Base-by-base conservation (phyloP, 108 stramenopile genomes). In the Nitzschia putrida region DNA sequence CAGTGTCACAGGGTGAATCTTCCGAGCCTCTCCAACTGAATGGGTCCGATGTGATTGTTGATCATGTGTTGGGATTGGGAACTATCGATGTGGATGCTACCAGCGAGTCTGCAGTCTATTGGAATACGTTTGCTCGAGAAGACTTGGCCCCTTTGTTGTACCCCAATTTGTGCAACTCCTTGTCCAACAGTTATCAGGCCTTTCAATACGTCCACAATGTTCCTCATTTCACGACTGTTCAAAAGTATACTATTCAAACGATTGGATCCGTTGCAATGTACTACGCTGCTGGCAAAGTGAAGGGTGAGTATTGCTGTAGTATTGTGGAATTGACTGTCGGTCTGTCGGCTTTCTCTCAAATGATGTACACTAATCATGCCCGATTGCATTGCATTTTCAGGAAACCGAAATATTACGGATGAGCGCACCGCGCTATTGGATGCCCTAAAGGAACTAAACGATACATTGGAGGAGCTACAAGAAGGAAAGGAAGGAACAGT, bases 251-350 rank as follows among this genome's bases (percentile, higher is more conserved):
- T 14, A 90, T 93, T 72, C 86, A 79, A 49, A 67, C 12, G 14
- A 34, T 90, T 55, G 96, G 96, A 20, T 82, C 91, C 1, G 37
- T 90, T 39, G 92, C 91, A 44, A 97, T 97, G 96, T 94, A 89
- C 64, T 66, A 90, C 56, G 93, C 94, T 47, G 91, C 91, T n/a
- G 89, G 87, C 24, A 88, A 85, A 56, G 78, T 95, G 26, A 94
- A 91, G 55, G 64, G 81, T 78, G 83, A 85, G 91, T 90, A 61
- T 29, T 12, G 20, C 29, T 34, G 4, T 67, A n/a, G 12, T 45
- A 45, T 38, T 47, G 39, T 8, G 45, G n/a, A 45, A 24, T 60
- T 20, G 13, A 23, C 20, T 22, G 61, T 61, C 18, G 37, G 11
- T 26, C 25, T 26, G 49, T 50, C 5, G 49, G 3, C 20, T 4